A percentile compares a stretch with the other conserved stretches of the same genome.
phyloP scores from a whole-genome alignment of 192 early-diverging fungal species.

The Dissophora ornata region DNA sequence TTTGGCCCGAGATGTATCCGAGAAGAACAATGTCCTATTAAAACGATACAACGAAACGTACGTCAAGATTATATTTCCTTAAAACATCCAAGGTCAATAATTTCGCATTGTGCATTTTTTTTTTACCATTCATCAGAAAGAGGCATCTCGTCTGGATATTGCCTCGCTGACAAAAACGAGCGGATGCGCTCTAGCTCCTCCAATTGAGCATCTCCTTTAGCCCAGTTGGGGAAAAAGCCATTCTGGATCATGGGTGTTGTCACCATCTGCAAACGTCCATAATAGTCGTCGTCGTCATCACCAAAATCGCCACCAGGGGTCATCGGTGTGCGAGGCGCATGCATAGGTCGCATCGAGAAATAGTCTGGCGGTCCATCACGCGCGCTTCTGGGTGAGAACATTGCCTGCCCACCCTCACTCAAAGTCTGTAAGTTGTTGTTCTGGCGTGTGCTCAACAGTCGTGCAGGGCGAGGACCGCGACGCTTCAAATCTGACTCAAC shows the following conservation, averaged over 20 bases:
- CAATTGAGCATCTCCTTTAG: constrained; percentile 50
- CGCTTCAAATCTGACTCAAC: constrained; percentile 43
- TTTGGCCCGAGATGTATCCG: constrained; percentile 57
- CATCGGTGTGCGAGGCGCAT: constrained; percentile 47
- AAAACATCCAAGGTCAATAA: too few relatives aligned
- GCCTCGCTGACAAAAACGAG: constrained; percentile 34
- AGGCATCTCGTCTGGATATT: constrained; percentile 52
- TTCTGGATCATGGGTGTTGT: constrained; percentile 55
- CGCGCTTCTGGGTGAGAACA: constrained; percentile 42
- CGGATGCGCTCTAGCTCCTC: constrained; percentile 49
- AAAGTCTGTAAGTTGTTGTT: constrained; percentile 38
- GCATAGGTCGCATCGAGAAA: constrained; percentile 48
- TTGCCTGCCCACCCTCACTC: constrained; percentile 16
- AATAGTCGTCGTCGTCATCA: constrained; percentile 51
- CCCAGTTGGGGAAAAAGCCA: constrained; percentile 54
- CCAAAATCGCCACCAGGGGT: constrained; percentile 41
- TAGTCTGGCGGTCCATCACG: constrained; percentile 24
- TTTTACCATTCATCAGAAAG: constrained; percentile 52
- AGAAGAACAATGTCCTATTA: constrained; percentile 56
- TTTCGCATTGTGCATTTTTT: too few relatives aligned
- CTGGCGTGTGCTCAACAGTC: constrained; percentile 44
- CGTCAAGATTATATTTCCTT: too few relatives aligned
- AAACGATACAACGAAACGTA: not conserved
- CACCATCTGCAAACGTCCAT: constrained; percentile 49
- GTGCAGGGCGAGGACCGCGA: constrained; percentile 46